These are phyloP conservation scores for Fusarium odoratissimum DNA, from an alignment of 2,329 filamentous ascomycete species.

Conservation along the genomic window DNA sequence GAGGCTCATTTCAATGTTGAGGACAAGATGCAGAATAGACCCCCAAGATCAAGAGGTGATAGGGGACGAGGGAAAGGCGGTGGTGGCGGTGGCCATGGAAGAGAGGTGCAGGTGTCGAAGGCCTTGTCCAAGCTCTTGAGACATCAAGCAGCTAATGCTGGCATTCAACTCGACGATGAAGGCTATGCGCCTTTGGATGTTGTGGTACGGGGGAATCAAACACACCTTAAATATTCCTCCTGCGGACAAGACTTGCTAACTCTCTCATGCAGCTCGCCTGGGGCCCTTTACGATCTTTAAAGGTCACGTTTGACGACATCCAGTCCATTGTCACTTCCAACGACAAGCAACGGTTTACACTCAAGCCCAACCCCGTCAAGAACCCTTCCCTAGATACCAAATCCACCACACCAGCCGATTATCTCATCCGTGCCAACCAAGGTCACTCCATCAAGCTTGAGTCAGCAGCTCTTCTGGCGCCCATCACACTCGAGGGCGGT, in stretches of 20 bases:
- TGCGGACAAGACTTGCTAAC: neutral
- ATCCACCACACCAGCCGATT: slow-evolving; percentile 69
- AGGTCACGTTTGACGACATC: slow-evolving; percentile 82
- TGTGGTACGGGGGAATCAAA: slow-evolving; percentile 57
- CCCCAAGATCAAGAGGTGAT: slow-evolving; percentile 32
- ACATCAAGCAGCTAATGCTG: slow-evolving; percentile 68
- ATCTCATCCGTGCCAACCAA: slow-evolving; percentile 94
- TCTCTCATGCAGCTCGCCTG: slow-evolving; percentile 59
- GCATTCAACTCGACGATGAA: slow-evolving; percentile 67
- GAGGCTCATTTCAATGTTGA: slow-evolving; percentile 38
- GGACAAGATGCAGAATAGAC: slow-evolving; percentile 40
- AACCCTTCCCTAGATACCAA: slow-evolving; percentile 39
- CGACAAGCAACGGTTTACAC: slow-evolving; percentile 90
- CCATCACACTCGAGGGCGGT: slow-evolving; percentile 68
- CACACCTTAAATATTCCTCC: neutral
- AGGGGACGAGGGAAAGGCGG: slow-evolving; percentile 44
- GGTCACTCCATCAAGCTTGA: slow-evolving; percentile 87
- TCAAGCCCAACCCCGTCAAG: slow-evolving; percentile 67
- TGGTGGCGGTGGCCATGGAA: slow-evolving; percentile 49
- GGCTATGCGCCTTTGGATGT: slow-evolving; percentile 69
- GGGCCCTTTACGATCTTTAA: slow-evolving; percentile 72
- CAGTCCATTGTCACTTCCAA: slow-evolving; percentile 75
- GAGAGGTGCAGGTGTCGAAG: slow-evolving; percentile 64
- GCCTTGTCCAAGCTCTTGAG: slow-evolving; percentile 66
- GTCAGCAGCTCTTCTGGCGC: slow-evolving; percentile 75